These are phyloP conservation scores for Euryodendron excelsum DNA, from an alignment of 148 eudicot genomes.

Conservation along the genomic window DNA sequence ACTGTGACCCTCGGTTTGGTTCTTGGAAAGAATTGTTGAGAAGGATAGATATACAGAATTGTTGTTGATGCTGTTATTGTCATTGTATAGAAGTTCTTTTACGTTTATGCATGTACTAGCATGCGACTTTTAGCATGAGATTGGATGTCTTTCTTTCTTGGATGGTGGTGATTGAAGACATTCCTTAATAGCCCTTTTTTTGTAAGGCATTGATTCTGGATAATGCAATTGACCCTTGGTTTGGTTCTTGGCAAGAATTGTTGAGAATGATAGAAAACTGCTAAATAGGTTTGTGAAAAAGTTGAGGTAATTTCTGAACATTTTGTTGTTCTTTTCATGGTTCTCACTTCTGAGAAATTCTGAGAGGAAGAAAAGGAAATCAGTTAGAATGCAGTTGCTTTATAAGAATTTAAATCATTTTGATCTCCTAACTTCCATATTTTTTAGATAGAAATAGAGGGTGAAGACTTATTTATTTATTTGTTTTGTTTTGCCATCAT, in stretches of 20 bases:
- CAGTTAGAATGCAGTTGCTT: neutral
- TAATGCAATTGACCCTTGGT: no score
- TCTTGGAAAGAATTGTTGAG: no score
- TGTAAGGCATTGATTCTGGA: no score
- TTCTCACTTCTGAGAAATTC: neutral
- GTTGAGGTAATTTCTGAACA: neutral
- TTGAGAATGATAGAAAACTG: neutral
- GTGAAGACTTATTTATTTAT: neutral
- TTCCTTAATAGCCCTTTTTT: no score
- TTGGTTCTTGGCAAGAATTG: neutral
- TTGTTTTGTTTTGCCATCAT: neutral
- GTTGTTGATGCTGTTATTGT: neutral
- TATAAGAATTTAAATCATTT: neutral
- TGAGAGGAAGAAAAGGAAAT: neutral
- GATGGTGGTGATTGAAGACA: no score
- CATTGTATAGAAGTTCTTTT: neutral
- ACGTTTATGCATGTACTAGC: neutral
- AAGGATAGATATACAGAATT: no score
- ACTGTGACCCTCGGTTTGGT: neutral
- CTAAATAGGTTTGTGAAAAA: neutral
- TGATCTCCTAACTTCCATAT: neutral
- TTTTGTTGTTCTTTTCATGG: neutral
- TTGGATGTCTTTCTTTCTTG: neutral
- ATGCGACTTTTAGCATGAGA: neutral
- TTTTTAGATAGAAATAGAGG: neutral